A percentile compares a stretch with the other conserved stretches of the same genome.
These are phyloP conservation scores for Priceomyces castillae DNA, from an alignment of 805 yeast species.

Conservation along the genomic window DNA sequence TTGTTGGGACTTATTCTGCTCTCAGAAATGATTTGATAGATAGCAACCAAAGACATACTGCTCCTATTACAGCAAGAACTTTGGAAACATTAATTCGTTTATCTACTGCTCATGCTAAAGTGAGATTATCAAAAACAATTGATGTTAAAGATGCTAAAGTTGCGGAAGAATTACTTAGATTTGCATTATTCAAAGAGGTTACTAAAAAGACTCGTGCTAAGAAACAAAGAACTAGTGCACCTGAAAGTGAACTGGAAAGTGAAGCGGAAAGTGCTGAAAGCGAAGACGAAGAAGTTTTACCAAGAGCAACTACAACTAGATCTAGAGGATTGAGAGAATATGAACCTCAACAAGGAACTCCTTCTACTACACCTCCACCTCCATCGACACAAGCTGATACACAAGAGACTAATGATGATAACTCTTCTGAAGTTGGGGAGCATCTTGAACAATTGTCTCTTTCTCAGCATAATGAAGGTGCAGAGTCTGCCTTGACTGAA, in stretches of 20 bases:
- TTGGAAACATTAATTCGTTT: conserved; percentile 92
- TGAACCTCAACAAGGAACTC: conserved; percentile 9
- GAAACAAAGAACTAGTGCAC: conserved; percentile 22
- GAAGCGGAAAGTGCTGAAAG: conserved; percentile 36
- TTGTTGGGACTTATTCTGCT: conserved; percentile 75
- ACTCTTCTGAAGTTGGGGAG: conserved; percentile 19
- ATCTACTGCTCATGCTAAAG: conserved; percentile 95
- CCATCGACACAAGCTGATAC: conserved; percentile 1
- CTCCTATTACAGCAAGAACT: conserved; percentile 98
- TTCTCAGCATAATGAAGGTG: conserved; percentile 16
- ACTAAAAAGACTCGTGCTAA: conserved; percentile 36
- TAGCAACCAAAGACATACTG: conserved; percentile 68
- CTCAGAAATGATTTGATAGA: conserved; percentile 72
- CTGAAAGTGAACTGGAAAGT: conserved; percentile 27
- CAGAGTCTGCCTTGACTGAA: conserved; percentile 19
- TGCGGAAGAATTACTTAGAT: conserved; percentile 82
- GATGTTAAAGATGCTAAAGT: conserved; percentile 76
- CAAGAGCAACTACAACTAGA: conserved; percentile 19
- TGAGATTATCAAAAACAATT: conserved; percentile 76
- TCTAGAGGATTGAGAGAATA: conserved; percentile 10
- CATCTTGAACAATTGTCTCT: conserved; percentile 30
- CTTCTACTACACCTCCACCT: conserved; percentile 9
- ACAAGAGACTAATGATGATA: conserved; percentile 3
- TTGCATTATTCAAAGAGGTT: conserved; percentile 80
- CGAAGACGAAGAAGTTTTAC: conserved; percentile 17